A percentile compares a stretch with the other conserved stretches of the same genome.
Conservation (phyloP, 805 yeast genomes). For the Candida awuae region DNA sequence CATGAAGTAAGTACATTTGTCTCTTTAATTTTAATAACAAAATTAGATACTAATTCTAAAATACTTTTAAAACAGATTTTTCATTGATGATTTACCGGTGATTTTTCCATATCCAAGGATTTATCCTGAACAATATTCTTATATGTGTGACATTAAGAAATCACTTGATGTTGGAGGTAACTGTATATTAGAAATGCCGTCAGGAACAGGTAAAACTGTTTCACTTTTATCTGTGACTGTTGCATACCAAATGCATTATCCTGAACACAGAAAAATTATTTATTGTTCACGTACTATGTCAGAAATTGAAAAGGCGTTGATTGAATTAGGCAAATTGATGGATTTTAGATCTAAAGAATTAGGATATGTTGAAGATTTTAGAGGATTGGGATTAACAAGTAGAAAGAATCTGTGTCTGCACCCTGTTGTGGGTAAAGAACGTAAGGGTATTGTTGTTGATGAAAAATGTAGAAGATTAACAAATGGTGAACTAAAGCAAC, state of each 20-base stretch:
- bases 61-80: constrained; percentile 52
- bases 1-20: constrained; percentile 15
- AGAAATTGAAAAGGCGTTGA: constrained; percentile 94
- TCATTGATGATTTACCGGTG: constrained; percentile 91
- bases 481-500: constrained; percentile 74
- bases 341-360: constrained; percentile 73
- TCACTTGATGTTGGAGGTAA: constrained; percentile 95
- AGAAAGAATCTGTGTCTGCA: constrained; percentile 92
- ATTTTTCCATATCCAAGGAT: constrained; percentile 93
- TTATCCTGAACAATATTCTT: constrained; percentile 96
- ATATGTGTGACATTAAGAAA: constrained; percentile 92
- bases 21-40: too few relatives aligned
- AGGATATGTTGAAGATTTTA: constrained; percentile 81
- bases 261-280: constrained; percentile 88
- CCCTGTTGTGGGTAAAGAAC: constrained; percentile 77
- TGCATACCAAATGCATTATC: constrained; percentile 89
- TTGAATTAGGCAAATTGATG: constrained; percentile 85
- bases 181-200: constrained; percentile 97
- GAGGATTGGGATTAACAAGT: constrained; percentile 90
- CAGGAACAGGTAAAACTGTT: constrained; percentile 97
- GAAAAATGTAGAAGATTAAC: constrained; percentile 94
- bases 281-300: constrained; percentile 99
- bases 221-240: constrained; percentile 85
- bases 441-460: constrained; percentile 89
- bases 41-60: background rate